These are phyloP conservation scores for Chrysosporium queenslandicum DNA, from an alignment of 2,329 filamentous ascomycete genomes.

Conservation along the genomic window DNA sequence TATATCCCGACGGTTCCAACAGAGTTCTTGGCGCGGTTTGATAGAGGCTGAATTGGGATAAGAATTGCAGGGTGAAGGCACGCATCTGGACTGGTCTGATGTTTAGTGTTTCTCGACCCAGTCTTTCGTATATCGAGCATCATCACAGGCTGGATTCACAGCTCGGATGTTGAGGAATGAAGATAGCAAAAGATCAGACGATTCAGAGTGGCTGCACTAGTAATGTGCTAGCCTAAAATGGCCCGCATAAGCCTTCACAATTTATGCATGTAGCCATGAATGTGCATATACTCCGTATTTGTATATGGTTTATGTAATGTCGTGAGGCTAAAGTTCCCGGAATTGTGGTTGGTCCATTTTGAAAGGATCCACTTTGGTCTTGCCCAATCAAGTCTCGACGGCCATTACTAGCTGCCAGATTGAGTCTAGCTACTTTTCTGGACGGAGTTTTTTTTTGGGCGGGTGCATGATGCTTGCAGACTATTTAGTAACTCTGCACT, in stretches of 20 bases:
- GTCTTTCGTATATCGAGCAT: not conserved
- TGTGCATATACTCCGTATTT: not conserved
- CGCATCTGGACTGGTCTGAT: not conserved
- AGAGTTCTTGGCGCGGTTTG: slow-evolving; percentile 83
- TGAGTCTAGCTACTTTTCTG: not conserved
- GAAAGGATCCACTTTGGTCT: not conserved
- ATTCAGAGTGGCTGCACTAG: not conserved
- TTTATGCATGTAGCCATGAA: not conserved
- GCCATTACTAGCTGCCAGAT: not conserved
- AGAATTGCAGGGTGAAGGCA: not conserved
- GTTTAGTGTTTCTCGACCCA: not conserved
- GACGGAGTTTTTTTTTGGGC: not conserved
- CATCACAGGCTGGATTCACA: not conserved
- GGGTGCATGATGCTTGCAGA: not conserved
- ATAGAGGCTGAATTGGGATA: slow-evolving; percentile 36
- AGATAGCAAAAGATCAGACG: not conserved
- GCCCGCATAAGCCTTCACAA: slow-evolving; percentile 2
- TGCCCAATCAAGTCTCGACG: not conserved
- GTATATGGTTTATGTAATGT: not conserved
- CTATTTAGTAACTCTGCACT: too few relatives aligned
- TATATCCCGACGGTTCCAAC: slow-evolving; percentile 93
- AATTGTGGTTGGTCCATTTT: not conserved
- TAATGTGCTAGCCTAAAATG: not conserved
- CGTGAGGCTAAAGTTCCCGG: not conserved
- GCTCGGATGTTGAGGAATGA: not conserved